Conservation (phyloP, 108 stramenopile genomes). For the Cyclostephanos tholiformis region DNA sequence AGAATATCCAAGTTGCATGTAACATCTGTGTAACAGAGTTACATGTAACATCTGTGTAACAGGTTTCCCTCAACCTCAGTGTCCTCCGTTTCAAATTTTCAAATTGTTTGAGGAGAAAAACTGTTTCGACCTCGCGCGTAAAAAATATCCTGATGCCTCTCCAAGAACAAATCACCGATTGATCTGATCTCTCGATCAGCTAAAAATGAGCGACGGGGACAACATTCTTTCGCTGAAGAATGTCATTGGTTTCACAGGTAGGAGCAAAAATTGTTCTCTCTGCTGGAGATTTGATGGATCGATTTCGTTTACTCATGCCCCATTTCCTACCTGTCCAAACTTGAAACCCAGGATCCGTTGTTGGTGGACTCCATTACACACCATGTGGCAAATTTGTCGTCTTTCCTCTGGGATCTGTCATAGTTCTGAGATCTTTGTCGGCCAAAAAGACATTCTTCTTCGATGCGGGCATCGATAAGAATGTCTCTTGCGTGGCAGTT, state of each 20-base stretch:
- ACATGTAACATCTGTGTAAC: too few relatives aligned
- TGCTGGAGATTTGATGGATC: background rate
- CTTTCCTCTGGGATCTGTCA: conserved; percentile 60
- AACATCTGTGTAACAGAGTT: too few relatives aligned
- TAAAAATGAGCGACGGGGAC: background rate
- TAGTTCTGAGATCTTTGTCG: conserved; percentile 44
- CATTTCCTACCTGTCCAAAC: background rate
- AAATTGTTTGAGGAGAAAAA: too few relatives aligned
- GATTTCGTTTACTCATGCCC: background rate
- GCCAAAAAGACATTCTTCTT: conserved; percentile 65
- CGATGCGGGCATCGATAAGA: conserved; percentile 73
- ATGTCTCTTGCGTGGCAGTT: conserved; percentile 72
- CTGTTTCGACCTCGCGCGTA: too few relatives aligned
- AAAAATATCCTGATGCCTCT: too few relatives aligned
- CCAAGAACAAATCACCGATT: background rate
- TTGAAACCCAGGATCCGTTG: conserved; percentile 48
- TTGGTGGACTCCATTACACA: conserved; percentile 73
- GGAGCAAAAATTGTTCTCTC: background rate
- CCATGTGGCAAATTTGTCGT: conserved; percentile 71
- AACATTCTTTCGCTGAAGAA: conserved; percentile 47
- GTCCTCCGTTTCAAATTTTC: too few relatives aligned
- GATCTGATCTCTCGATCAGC: background rate
- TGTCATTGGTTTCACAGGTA: conserved; percentile 60
- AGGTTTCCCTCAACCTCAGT: too few relatives aligned
- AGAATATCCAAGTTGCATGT: too few relatives aligned